Conservation (phyloP, 1,284 basidiomycete species). For the Fomitopsis schrenkii region DNA sequence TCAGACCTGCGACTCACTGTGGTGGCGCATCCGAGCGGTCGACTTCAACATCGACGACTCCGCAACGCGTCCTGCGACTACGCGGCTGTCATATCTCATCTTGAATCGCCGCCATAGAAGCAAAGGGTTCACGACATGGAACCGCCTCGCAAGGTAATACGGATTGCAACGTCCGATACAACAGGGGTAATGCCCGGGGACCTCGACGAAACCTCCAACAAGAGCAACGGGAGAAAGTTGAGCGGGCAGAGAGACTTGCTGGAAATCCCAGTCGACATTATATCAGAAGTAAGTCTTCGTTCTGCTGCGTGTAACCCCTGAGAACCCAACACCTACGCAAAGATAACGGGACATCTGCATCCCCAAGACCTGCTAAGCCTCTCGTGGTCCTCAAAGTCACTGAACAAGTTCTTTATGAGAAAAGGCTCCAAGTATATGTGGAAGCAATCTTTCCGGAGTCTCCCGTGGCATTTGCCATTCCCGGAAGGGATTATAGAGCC, state of each 20-base stretch:
- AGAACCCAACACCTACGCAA: background rate
- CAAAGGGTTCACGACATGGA: too few species aligned
- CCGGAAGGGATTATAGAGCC: background rate
- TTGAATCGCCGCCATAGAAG: too few species aligned
- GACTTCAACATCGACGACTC: too few species aligned
- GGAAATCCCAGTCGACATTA: background rate
- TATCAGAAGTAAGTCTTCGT: background rate
- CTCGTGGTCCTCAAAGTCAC: background rate
- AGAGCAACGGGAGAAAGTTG: background rate
- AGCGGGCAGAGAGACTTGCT: background rate
- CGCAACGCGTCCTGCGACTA: background rate
- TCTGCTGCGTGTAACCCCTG: background rate
- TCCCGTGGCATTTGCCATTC: background rate
- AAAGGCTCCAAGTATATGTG: background rate
- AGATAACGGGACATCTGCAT: background rate
- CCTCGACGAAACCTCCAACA: background rate
- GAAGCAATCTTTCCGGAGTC: background rate
- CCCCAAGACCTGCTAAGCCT: background rate
- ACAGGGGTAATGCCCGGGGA: too few species aligned
- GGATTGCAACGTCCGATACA: too few species aligned
- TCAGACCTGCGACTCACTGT: too few species aligned
- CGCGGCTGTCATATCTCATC: background rate
- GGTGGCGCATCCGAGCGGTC: too few species aligned
- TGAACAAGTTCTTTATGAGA: background rate
- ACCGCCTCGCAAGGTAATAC: too few species aligned